Percentiles rank a stretch among this genome's conserved stretches.
These are phyloP conservation scores for Perkinsus chesapeaki DNA, from an alignment of 169 alveolate species.

Conservation along the genomic window DNA sequence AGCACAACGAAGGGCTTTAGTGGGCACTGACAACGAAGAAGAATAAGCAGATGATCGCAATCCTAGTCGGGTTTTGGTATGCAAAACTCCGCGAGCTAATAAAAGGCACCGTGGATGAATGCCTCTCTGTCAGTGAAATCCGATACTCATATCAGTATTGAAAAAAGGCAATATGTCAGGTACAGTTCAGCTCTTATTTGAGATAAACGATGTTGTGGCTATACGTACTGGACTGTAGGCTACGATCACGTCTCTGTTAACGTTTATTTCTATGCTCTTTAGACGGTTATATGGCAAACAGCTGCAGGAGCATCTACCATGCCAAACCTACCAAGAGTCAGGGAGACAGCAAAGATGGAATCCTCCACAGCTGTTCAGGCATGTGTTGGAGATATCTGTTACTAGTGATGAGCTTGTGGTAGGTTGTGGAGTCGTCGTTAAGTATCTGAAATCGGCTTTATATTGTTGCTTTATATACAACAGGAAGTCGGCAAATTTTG, in stretches of 20 bases:
- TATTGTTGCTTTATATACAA: no score
- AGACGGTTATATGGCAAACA: background rate
- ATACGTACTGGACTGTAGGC: background rate
- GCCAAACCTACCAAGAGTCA: background rate
- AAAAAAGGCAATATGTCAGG: background rate
- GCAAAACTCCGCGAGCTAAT: no score
- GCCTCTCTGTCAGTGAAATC: no score
- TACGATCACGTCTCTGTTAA: background rate
- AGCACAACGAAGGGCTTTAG: no score
- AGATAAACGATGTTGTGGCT: background rate
- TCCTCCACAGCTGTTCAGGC: background rate
- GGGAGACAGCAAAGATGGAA: background rate
- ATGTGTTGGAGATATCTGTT: background rate
- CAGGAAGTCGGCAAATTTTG: no score
- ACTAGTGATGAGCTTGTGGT: background rate
- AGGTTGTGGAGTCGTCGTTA: background rate
- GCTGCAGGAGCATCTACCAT: background rate
- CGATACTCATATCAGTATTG: no score
- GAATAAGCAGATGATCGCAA: no score
- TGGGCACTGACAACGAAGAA: no score
- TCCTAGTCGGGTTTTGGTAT: no score
- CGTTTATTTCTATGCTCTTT: background rate
- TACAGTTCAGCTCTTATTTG: background rate
- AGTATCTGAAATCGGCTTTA: no score
- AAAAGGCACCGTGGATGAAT: no score